Percentiles rank a stretch among this genome's conserved stretches.
phyloP scores from a whole-genome alignment of 331 rosid genomes.

The Saraca asoca region DNA sequence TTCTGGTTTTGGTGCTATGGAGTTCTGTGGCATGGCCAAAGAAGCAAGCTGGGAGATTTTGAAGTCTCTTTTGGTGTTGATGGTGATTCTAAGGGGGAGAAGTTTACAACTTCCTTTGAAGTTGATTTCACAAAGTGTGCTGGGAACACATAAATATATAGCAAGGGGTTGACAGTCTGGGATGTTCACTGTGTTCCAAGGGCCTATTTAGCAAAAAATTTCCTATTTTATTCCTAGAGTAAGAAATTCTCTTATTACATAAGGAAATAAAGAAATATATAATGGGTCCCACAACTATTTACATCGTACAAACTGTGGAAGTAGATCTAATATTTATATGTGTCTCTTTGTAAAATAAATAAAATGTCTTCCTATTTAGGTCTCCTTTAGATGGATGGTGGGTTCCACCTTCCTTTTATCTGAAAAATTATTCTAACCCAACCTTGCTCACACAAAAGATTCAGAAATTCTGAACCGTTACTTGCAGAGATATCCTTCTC shows the following conservation, averaged over 20 bases:
- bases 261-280: no score
- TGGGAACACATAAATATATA: constrained; percentile 55
- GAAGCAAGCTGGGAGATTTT: constrained; percentile 9
- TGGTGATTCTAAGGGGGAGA: constrained; percentile 37
- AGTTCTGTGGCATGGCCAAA: constrained; percentile 54
- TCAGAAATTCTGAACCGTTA: constrained; percentile 40
- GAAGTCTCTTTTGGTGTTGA: constrained; percentile 29
- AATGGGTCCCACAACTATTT: no score
- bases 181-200: constrained; percentile 39
- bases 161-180: constrained; percentile 28
- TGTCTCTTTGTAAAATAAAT: no score
- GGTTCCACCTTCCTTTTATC: constrained; percentile 57
- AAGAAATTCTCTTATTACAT: no score
- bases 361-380: constrained; percentile 9
- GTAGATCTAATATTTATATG: no score
- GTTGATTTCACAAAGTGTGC: constrained; percentile 44
- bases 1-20: constrained; percentile 59
- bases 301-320: no score
- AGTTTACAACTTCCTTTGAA: constrained; percentile 49
- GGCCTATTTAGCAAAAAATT: neutral
- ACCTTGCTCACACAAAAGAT: constrained; percentile 29
- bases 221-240: no score
- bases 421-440: constrained; percentile 54
- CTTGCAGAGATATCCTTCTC: constrained; percentile 20
- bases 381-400: constrained; percentile 41